phyloP scores from a whole-genome alignment of 2,329 filamentous ascomycete species.

The Pezicula radicicola region DNA sequence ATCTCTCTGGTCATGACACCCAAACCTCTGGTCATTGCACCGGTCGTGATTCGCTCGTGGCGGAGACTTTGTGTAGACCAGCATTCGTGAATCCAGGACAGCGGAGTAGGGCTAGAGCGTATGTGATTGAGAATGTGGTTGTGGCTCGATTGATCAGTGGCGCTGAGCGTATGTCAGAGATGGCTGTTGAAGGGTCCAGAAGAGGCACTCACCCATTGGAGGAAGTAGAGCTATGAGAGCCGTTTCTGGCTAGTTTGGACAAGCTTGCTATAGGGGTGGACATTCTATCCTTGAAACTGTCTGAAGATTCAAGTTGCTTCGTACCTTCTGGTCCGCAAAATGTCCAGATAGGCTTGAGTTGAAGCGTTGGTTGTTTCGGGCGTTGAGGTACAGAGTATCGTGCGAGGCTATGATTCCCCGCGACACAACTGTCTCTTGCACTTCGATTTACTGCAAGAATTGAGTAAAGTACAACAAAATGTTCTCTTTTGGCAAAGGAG shows the following conservation, averaged over 20 bases:
- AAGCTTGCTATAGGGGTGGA: neutral
- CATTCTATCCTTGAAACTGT: neutral
- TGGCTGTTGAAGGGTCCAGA: neutral
- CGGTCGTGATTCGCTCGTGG: conserved; percentile 29
- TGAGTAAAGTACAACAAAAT: too few species aligned
- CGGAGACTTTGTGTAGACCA: conserved; percentile 18
- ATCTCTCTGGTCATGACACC: conserved; percentile 24
- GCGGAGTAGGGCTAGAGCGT: conserved; percentile 9
- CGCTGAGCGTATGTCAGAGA: conserved; percentile 9
- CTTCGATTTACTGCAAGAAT: too few species aligned
- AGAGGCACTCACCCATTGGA: neutral
- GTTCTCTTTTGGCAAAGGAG: too few species aligned
- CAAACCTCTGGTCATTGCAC: conserved; percentile 20
- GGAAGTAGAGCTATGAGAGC: neutral
- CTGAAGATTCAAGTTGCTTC: too few species aligned
- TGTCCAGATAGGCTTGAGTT: too few species aligned
- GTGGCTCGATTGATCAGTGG: conserved; percentile 20
- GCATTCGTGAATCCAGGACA: conserved; percentile 19
- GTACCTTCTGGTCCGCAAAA: too few species aligned
- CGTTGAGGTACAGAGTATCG: too few species aligned
- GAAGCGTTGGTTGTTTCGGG: too few species aligned
- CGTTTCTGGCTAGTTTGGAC: neutral
- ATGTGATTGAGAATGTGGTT: conserved; percentile 16
- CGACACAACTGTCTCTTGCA: too few species aligned
- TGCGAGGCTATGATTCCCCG: too few species aligned